A percentile compares a stretch with the other conserved stretches of the same genome.
Evolutionary conservation across 148 eudicot genomes (phyloP).

Genomic region (Pharnaceum exiguum): DNA sequence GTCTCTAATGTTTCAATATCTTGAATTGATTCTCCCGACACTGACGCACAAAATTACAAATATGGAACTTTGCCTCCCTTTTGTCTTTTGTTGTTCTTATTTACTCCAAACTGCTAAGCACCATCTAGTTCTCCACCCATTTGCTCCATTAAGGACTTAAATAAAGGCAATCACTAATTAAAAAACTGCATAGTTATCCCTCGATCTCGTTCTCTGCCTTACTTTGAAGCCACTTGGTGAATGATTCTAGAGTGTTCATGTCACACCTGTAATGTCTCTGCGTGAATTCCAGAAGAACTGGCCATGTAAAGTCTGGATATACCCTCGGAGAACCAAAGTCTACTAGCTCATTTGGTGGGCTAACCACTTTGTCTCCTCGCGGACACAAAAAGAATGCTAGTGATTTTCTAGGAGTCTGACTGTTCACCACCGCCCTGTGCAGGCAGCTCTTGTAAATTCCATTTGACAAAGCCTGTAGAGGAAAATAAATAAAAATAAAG

Average conservation of each 20-base stretch:
- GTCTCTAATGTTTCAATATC: neutral
- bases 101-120: conserved; percentile 4
- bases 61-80: neutral
- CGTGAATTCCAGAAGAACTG: conserved; percentile 35
- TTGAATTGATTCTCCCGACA: conserved; percentile 10
- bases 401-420: conserved; percentile 31
- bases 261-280: conserved; percentile 47
- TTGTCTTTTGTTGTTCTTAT: neutral
- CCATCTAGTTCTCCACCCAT: conserved; percentile 4
- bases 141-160: conserved; percentile 1
- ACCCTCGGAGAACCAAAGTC: conserved; percentile 17
- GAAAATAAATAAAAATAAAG: neutral
- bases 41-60: conserved; percentile 17
- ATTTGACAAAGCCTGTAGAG: conserved; percentile 40
- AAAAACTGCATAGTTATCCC: conserved; percentile 3
- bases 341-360: conserved; percentile 33
- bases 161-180: conserved; percentile 2
- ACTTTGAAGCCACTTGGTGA: conserved; percentile 30
- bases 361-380: conserved; percentile 35
- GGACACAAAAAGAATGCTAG: conserved; percentile 45
- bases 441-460: conserved; percentile 47
- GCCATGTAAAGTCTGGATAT: conserved; percentile 50
- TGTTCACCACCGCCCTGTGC: conserved; percentile 53
- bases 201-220: conserved; percentile 8
- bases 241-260: conserved; percentile 36